phyloP scores from a whole-genome alignment of 805 yeast genomes.

The Tanozyma kutaoensis region DNA sequence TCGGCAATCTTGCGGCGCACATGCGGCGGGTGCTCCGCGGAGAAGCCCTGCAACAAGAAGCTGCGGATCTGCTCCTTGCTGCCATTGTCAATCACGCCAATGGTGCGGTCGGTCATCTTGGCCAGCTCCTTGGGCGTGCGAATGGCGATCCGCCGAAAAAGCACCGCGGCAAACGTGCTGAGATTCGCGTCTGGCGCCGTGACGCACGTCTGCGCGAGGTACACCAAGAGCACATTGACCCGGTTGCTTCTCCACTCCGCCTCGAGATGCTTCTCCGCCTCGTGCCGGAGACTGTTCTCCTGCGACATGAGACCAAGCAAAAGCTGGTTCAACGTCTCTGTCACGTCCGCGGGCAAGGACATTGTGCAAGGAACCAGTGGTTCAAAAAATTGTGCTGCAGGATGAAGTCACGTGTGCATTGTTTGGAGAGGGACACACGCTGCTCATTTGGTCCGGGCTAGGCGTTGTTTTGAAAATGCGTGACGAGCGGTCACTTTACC shows the following conservation, averaged over 20 bases:
- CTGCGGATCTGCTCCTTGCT: conserved; percentile 51
- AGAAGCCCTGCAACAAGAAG: conserved; percentile 61
- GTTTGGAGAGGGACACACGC: too few relatives aligned
- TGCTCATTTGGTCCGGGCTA: too few relatives aligned
- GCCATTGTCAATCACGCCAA: conserved; percentile 51
- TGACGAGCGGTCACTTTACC: too few relatives aligned
- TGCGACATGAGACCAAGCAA: too few relatives aligned
- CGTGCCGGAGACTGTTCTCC: conserved; percentile 60
- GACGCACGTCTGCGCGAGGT: conserved; percentile 70
- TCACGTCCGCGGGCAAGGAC: too few relatives aligned
- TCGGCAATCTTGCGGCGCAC: conserved; percentile 90
- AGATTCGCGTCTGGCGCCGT: conserved; percentile 45
- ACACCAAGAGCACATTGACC: conserved; percentile 59
- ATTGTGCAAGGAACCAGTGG: too few relatives aligned
- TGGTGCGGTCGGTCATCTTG: conserved; percentile 61
- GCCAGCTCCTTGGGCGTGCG: conserved; percentile 59
- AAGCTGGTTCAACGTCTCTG: too few relatives aligned
- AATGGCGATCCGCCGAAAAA: conserved; percentile 77
- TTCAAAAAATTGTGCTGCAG: too few relatives aligned
- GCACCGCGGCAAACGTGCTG: conserved; percentile 69
- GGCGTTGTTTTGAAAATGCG: too few relatives aligned
- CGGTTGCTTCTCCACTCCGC: conserved; percentile 65
- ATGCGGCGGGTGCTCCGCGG: conserved; percentile 50
- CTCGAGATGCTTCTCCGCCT: conserved; percentile 65
- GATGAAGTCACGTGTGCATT: too few relatives aligned